Evolutionary conservation across 495 filamentous ascomycete species (phyloP).

Genomic region (Oleoguttula mirabilis): DNA sequence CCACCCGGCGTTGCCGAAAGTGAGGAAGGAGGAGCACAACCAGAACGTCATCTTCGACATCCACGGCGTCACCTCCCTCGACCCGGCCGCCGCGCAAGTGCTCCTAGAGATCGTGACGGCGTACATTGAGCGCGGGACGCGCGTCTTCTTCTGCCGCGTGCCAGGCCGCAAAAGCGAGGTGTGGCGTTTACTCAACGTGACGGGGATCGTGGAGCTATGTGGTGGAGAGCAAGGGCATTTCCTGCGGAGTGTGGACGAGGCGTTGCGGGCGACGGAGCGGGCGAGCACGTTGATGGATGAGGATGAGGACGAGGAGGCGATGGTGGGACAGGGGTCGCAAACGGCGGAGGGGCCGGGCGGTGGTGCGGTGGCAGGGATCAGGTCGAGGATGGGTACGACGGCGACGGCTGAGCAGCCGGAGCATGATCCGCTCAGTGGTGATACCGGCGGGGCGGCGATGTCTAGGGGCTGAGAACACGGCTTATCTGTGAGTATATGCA

Average conservation of each 20-base stretch:
- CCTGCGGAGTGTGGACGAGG: slow-evolving; percentile 71
- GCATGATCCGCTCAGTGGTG: slow-evolving; percentile 7
- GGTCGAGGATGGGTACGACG: background rate
- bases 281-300: slow-evolving; percentile 31
- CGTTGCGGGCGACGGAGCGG: slow-evolving; percentile 63
- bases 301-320: slow-evolving; percentile 6
- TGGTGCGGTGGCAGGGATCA: no score
- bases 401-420: slow-evolving; percentile 1
- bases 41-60: slow-evolving; percentile 92
- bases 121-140: slow-evolving; percentile 58
- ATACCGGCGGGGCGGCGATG: no score
- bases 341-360: no score
- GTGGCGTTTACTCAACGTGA: slow-evolving; percentile 59
- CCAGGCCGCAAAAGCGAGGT: slow-evolving; percentile 46
- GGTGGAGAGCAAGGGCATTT: slow-evolving; percentile 61
- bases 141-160: slow-evolving; percentile 80
- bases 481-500: no score
- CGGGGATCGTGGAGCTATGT: slow-evolving; percentile 70
- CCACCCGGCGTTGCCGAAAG: slow-evolving; percentile 74
- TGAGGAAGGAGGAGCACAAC: slow-evolving; percentile 61
- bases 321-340: slow-evolving; percentile 7
- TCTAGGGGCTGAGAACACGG: no score
- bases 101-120: slow-evolving; percentile 72
- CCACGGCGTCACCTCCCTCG: slow-evolving; percentile 83
- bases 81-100: slow-evolving; percentile 87